Evolutionary conservation across 2,329 filamentous ascomycete species (phyloP), one percentile per base, ranked within the genome.

Genomic region (Cladosporium halotolerans): DNA sequence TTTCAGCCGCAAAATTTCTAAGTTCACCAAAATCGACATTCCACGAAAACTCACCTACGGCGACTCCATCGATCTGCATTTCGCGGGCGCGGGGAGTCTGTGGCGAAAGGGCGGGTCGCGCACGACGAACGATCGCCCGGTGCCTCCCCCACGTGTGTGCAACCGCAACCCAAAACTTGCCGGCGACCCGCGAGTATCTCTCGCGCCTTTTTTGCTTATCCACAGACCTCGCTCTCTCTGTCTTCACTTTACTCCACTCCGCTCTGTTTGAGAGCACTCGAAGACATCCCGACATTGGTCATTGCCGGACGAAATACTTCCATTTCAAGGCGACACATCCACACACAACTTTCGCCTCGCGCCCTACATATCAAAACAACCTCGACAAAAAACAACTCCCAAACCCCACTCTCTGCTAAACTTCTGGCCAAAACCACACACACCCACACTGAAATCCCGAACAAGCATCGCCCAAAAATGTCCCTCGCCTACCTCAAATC

Each of bases 401-500:
- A 18, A 18, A 18, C 2, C 16, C 16, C 16, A 18, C 16, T 18
- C 16, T 18, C 16, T 18, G 16, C 16, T 38, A 4, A 34, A 34
- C 3, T 34, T 9, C 33, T 34, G 9, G 33, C 9, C 13, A 34
- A 34, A 9, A 34, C 13, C 13, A 34, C 9, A 34, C 13, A 34
- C 33, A 3, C 3, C 14, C 23, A 14, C 8, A n/a, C 40, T 2
- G 38, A 42, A 23, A 13, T 18, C 23, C 23, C n/a, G 14, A 28
- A 11, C 3, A 11, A 14, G 9, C 16, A 33, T 4, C 16, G 11
- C 11, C 31, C 9, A 13, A 55, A 34, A 9, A 55, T 55, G 53
- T 47, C 48, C 3, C 33, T 55, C 36, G 43, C 49, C 4, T 33
- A 39, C 38, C 11, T 48, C 42, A 55, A 55, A 34, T 46, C 48